These are phyloP conservation scores for Wilhelminamyces savonicus DNA, from an alignment of 805 yeast species.

Conservation along the genomic window DNA sequence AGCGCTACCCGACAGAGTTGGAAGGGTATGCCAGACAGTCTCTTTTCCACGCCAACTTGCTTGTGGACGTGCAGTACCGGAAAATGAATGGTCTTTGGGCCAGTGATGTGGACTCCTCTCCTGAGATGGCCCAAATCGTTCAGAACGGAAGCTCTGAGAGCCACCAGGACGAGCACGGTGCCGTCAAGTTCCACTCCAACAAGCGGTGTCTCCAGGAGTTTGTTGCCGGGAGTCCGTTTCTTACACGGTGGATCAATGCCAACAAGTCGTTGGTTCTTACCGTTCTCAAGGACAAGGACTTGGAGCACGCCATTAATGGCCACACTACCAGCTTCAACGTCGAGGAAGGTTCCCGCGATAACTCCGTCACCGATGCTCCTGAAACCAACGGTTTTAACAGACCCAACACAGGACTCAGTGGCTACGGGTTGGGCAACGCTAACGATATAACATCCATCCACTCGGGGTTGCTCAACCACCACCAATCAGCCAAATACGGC, in stretches of 20 bases:
- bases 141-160: not conserved
- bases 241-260: conserved; percentile 26
- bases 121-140: conserved; percentile 3
- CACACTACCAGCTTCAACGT: not conserved
- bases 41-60: conserved; percentile 11
- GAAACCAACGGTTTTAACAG: conserved; percentile 3
- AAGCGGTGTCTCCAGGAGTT: conserved; percentile 19
- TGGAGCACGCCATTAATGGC: not conserved
- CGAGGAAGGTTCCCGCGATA: not conserved
- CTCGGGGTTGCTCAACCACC: conserved; percentile 20
- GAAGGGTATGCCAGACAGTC: conserved; percentile 15
- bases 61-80: conserved; percentile 20
- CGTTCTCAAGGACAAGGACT: not conserved
- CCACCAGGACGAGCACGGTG: conserved; percentile 4
- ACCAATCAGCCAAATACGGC: not conserved
- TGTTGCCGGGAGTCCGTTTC: conserved; percentile 18
- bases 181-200: conserved; percentile 7
- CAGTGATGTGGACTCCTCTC: conserved; percentile 12
- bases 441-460: conserved; percentile 37
- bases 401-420: conserved; percentile 3
- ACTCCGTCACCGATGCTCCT: conserved; percentile 1
- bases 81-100: conserved; percentile 22
- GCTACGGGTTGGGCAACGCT: conserved; percentile 33
- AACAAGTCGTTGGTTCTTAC: conserved; percentile 16
- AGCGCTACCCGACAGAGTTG: conserved; percentile 18